Evolutionary conservation across 1,284 basidiomycete species (phyloP).

Genomic region (Flammula alnicola): DNA sequence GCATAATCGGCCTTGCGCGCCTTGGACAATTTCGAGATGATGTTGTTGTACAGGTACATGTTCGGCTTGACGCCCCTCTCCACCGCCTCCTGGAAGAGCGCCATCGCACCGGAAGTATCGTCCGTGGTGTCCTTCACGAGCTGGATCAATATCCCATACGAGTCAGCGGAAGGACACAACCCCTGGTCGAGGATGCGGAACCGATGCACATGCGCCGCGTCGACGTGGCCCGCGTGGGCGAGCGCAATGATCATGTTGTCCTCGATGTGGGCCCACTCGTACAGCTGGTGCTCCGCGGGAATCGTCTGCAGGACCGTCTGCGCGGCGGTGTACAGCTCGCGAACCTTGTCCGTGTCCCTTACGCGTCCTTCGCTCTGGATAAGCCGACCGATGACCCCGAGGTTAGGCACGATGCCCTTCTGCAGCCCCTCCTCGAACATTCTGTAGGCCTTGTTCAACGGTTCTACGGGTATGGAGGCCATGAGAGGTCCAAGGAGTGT

Average conservation of each 20-base stretch:
- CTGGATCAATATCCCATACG: conserved; percentile 90
- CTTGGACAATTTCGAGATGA: conserved; percentile 92
- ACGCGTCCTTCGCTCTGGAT: conserved; percentile 72
- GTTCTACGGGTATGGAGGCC: conserved; percentile 14
- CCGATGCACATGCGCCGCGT: conserved; percentile 82
- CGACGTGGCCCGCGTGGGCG: conserved; percentile 80
- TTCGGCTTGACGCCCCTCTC: conserved; percentile 75
- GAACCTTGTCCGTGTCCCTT: conserved; percentile 64
- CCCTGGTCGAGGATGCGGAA: conserved; percentile 79
- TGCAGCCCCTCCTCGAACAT: conserved; percentile 34
- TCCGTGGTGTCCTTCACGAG: conserved; percentile 92
- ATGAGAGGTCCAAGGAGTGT: not conserved
- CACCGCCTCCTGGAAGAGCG: conserved; percentile 84
- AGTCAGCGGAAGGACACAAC: conserved; percentile 82
- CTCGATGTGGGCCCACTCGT: conserved; percentile 81
- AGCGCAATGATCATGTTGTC: conserved; percentile 87
- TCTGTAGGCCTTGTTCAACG: conserved; percentile 30
- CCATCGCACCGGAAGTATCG: conserved; percentile 85
- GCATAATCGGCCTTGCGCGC: conserved; percentile 91
- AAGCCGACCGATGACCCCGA: conserved; percentile 61
- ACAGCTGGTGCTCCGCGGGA: conserved; percentile 47
- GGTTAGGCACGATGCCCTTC: conserved; percentile 53
- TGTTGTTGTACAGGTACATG: conserved; percentile 92
- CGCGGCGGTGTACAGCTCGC: conserved; percentile 71
- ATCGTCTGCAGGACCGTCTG: conserved; percentile 58